Conservation (phyloP, 306 rosid genomes). For the Corylus heterophylla region DNA sequence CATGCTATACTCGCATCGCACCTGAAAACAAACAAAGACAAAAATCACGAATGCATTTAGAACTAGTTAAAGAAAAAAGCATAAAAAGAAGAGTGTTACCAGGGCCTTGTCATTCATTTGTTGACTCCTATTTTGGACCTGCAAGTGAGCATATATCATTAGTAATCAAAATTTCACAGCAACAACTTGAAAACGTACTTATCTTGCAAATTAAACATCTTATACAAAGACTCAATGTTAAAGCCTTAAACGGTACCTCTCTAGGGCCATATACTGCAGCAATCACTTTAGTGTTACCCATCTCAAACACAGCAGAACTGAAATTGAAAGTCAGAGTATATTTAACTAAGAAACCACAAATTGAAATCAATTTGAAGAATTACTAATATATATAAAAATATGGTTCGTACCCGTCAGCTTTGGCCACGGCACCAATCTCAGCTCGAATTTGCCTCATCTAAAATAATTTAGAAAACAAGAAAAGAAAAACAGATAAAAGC, state of each 20-base stretch:
- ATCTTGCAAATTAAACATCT: not conserved
- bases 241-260: slow-evolving; percentile 50
- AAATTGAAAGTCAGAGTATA: not conserved
- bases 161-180: not conserved
- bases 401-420: slow-evolving; percentile 71
- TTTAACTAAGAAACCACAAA: not conserved
- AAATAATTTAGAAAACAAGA: not conserved
- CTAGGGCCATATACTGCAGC: slow-evolving; percentile 94
- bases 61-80: not conserved
- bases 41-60: slow-evolving; percentile 10
- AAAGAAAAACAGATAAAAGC: not conserved
- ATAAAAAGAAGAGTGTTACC: slow-evolving; percentile 38
- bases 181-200: not conserved
- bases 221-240: not conserved
- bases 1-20: slow-evolving; percentile 90
- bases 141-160: slow-evolving; percentile 5
- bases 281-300: slow-evolving; percentile 91
- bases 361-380: not conserved
- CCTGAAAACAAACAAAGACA: slow-evolving; percentile 38
- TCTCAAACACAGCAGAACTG: slow-evolving; percentile 87
- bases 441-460: slow-evolving; percentile 94
- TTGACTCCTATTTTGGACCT: slow-evolving; percentile 85
- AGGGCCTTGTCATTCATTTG: slow-evolving; percentile 66
- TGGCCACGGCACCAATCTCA: slow-evolving; percentile 80
- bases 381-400: not conserved